Evolutionary conservation across 306 rosid genomes (phyloP).

Genomic region (Pyrus pyrifolia): DNA sequence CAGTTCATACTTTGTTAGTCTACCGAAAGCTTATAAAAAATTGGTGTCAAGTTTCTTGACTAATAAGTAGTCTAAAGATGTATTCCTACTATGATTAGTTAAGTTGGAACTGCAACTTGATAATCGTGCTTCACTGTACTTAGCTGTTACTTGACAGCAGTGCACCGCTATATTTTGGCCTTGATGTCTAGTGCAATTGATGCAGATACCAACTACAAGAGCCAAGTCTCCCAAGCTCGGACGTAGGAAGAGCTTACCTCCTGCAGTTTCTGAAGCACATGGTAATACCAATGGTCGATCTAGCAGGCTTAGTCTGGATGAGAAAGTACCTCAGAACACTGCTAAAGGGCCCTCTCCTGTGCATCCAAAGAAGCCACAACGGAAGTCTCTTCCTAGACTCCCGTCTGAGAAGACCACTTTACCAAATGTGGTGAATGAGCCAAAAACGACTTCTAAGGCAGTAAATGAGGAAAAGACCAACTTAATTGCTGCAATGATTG

Average conservation of each 20-base stretch:
- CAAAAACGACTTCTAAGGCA: slow-evolving; percentile 47
- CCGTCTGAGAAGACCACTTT: slow-evolving; percentile 57
- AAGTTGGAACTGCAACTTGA: background rate
- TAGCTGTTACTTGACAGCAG: background rate
- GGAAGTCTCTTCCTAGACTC: slow-evolving; percentile 87
- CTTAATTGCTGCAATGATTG: slow-evolving; percentile 28
- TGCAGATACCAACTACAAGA: slow-evolving; percentile 94
- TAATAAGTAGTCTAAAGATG: background rate
- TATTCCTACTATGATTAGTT: background rate
- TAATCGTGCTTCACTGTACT: background rate
- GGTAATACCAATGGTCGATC: slow-evolving; percentile 28
- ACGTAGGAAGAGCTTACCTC: slow-evolving; percentile 59
- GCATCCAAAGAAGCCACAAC: slow-evolving; percentile 62
- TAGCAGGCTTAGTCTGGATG: slow-evolving; percentile 66
- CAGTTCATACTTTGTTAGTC: background rate
- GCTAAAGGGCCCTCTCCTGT: slow-evolving; percentile 39
- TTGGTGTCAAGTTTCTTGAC: background rate
- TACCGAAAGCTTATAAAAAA: background rate
- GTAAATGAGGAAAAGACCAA: slow-evolving; percentile 34
- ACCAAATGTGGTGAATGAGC: slow-evolving; percentile 33
- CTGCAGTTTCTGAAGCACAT: slow-evolving; percentile 45
- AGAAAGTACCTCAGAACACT: slow-evolving; percentile 45
- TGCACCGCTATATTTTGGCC: background rate
- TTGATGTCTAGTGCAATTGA: slow-evolving; percentile 8
- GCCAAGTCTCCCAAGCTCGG: slow-evolving; percentile 99